These are phyloP conservation scores for Sporothrix euskadiensis DNA, from an alignment of 2,329 filamentous ascomycete genomes.

Conservation along the genomic window DNA sequence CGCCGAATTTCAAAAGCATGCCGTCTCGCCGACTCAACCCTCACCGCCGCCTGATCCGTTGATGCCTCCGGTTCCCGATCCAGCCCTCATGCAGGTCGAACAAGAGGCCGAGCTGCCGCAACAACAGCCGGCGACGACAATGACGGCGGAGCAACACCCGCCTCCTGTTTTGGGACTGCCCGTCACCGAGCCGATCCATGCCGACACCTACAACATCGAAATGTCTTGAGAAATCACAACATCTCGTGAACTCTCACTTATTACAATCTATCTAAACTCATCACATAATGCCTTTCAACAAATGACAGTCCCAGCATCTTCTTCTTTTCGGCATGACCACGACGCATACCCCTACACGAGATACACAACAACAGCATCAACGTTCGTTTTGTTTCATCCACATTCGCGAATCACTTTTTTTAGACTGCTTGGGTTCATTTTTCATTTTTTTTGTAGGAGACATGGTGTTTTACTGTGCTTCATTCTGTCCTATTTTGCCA, in stretches of 20 bases:
- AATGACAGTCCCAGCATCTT: not conserved
- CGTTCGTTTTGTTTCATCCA: not conserved
- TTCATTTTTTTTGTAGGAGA: not conserved
- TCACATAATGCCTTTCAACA: not conserved
- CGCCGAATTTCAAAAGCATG: not conserved
- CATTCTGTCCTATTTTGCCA: not conserved
- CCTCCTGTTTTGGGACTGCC: not conserved
- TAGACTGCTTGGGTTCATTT: not conserved
- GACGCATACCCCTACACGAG: not conserved
- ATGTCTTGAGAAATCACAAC: not conserved
- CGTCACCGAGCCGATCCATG: not conserved
- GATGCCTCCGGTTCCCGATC: not conserved
- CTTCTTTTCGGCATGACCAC: not conserved
- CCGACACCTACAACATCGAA: not conserved
- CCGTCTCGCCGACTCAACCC: not conserved
- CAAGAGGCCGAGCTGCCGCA: not conserved
- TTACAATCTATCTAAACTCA: not conserved
- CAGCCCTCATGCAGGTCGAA: slow-evolving; percentile 10
- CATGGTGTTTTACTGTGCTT: not conserved
- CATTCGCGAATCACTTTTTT: not conserved
- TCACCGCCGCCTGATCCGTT: not conserved
- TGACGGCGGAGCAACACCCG: not conserved
- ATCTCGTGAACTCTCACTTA: not conserved
- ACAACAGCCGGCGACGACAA: not conserved
- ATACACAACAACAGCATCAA: not conserved